These are phyloP conservation scores for Candida jianshihensis DNA, from an alignment of 805 yeast genomes.

Conservation along the genomic window DNA sequence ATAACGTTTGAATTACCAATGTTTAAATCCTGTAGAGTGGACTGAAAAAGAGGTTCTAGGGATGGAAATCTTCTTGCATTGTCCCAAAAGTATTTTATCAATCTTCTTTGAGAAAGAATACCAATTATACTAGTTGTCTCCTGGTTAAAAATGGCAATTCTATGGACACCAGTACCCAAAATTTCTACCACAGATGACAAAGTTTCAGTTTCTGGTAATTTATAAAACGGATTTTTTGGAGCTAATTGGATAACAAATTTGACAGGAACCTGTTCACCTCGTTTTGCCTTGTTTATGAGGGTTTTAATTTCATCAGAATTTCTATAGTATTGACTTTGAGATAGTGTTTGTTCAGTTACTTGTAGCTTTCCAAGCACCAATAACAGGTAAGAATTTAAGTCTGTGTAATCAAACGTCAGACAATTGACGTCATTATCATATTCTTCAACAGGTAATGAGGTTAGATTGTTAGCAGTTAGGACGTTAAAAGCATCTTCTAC, in stretches of 20 bases:
- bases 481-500: conserved; percentile 88
- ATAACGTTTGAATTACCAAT: conserved; percentile 73
- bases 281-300: conserved; percentile 57
- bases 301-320: conserved; percentile 34
- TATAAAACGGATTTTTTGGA: conserved; percentile 83
- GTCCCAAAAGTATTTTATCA: conserved; percentile 83
- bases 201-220: conserved; percentile 62
- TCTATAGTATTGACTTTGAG: conserved; percentile 20
- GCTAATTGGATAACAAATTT: conserved; percentile 78
- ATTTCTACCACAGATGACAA: conserved; percentile 74
- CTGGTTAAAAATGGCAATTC: conserved; percentile 71
- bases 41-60: conserved; percentile 66
- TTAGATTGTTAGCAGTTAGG: conserved; percentile 62
- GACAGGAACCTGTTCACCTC: conserved; percentile 88
- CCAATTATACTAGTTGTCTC: conserved; percentile 61
- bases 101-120: conserved; percentile 83
- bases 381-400: conserved; percentile 78
- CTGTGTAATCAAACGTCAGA: conserved; percentile 86
- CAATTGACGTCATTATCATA: conserved; percentile 55
- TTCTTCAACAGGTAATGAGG: conserved; percentile 76
- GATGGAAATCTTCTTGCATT: conserved; percentile 82
- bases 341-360: conserved; percentile 25
- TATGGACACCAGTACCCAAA: conserved; percentile 91
- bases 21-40: conserved; percentile 61
- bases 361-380: conserved; percentile 71